Evolutionary conservation across 2,329 filamentous ascomycete genomes (phyloP), one percentile per base, ranked within the genome.

Genomic region (Gyromitra esculenta): DNA sequence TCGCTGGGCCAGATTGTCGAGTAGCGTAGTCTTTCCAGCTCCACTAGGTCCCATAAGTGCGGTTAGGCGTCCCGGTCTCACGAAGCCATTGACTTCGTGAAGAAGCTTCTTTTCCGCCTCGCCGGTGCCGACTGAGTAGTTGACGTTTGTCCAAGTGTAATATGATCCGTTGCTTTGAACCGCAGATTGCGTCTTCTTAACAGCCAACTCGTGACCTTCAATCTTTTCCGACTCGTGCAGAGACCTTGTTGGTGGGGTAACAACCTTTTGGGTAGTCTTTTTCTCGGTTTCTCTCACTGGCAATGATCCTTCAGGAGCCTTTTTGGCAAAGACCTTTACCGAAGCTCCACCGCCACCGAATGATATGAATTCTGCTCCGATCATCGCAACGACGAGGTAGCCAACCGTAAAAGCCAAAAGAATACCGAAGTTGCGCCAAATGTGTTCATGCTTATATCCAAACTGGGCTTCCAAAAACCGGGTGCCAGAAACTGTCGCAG

Each of bases 1-100:
- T 1, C 92, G 88, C 81, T 94, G 91, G 0, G 92, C 90, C 1
- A 92, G 84, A 0, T 91, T 93, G 82, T 96, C 94, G 18, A 96
- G 86, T 0, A 96, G 85, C 0, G 93, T 96, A 0, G 92, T 94
- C 84, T 96, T 96, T 11, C 93, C 93, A 7, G 93, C 93, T 56
- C 92, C 92, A 2, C 89, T 92, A 1, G 91, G 91, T 69, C 93
- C 93, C 86, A 96, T 92, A 0, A 96, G 85, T 0, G 93, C 93
- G 56, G 93, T 89, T 88, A 96, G 90, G 18, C 91, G 84, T 18
- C 93, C 92, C 0, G 93, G 93, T 81, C 93, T 94, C 0, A 90
- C 92, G 79, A 92, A 95, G 0, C 93, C 93, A 73, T 87, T 90
- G 75, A 96, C 88, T 4, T 89, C 86, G 81, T 92, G 91, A 62